A percentile compares a stretch with the other conserved stretches of the same genome.
These are phyloP conservation scores for Malus hybrid DNA, from an alignment of 331 rosid genomes.

Conservation along the genomic window DNA sequence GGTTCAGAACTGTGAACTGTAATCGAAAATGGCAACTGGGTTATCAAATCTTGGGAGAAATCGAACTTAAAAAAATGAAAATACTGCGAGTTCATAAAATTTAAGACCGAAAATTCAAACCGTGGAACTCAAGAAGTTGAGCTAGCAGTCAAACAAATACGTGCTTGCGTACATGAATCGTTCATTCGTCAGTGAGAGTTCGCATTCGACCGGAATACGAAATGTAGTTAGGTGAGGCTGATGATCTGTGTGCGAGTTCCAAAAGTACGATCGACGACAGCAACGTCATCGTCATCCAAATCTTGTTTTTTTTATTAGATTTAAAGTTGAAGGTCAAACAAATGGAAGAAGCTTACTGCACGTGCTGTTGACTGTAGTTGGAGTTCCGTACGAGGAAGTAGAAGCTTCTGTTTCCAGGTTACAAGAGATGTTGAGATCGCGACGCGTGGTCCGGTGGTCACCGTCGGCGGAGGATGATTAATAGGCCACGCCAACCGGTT, in stretches of 20 bases:
- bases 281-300: too few species aligned
- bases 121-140: neutral
- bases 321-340: too few species aligned
- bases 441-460: neutral
- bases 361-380: too few species aligned
- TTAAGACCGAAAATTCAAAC: too few species aligned
- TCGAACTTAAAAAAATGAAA: neutral
- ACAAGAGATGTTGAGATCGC: neutral
- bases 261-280: too few species aligned
- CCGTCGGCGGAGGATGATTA: neutral
- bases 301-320: too few species aligned
- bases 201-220: neutral
- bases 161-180: neutral
- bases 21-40: neutral
- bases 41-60: neutral
- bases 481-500: neutral
- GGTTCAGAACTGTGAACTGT: neutral
- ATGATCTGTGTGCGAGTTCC: too few species aligned
- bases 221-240: neutral
- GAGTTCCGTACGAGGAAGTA: too few species aligned
- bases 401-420: too few species aligned
- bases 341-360: too few species aligned
- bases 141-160: neutral
- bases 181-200: neutral
- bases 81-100: neutral